Evolutionary conservation across 2,329 filamentous ascomycete species (phyloP), one percentile per base, ranked within the genome.

Genomic region (Chrysosphaeria jannelii): DNA sequence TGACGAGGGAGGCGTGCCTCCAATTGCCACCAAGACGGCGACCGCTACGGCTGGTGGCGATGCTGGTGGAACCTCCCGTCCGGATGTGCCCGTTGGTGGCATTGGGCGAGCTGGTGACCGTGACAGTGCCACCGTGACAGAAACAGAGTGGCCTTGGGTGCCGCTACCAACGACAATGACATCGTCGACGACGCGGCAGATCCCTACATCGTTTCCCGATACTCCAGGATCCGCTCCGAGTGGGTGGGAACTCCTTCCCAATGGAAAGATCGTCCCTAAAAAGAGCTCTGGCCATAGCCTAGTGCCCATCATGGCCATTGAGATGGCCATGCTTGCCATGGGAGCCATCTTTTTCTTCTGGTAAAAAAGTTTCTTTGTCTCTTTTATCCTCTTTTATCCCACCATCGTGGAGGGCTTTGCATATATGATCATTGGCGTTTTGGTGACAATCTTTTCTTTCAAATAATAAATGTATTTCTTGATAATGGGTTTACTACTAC

Each of bases 211-310:
- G 23, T 16, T 18, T 24, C 23, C 9, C 13, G 16, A 17, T 3
- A 46, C 45, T 26, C 46, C 57, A 26, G 36, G 39, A 19, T 44
- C 50, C 30, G 60, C 89, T 28, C 76, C 79, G 19, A 60, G 54
- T 35, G 75, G 72, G 28, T 90, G 75, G 75, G 57, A 65, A 29
- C 72, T 85, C 45, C 74, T 66, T 23, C 52, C 64, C 30, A 58
- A 63, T 34, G 74, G 75, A 39, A 81, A 79, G 50, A 64, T 85
- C 36, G 53, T 76, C 37, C 71, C 71, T 38, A 57, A 63, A 33
- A 60, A 55, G n/a, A n/a, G 19, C 6, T 7, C 17, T 19, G 17
- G 17, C 17, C 17, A 19, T 19, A n/a, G n/a, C n/a, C 7, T 19
- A 19, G 17, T 8, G 7, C 7, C 17, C 17, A n/a, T 8, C 17